Evolutionary conservation across 2,329 filamentous ascomycete genomes (phyloP).

Genomic region (Colletotrichum destructivum): DNA sequence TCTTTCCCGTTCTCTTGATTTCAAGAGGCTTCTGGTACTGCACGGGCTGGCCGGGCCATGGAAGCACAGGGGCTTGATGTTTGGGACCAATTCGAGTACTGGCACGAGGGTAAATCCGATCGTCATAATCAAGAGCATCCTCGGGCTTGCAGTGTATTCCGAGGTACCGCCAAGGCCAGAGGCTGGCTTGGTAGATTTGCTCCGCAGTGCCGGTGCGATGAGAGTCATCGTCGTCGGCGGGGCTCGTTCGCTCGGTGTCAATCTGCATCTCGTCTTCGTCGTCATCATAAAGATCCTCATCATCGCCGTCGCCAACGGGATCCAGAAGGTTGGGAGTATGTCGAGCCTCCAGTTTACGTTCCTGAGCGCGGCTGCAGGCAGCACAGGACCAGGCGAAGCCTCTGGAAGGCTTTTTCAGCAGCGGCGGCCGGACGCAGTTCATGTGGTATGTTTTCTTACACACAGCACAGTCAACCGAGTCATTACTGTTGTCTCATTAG

Average conservation of each 20-base stretch:
- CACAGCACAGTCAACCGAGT: conserved; percentile 97
- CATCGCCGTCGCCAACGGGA: conserved; percentile 75
- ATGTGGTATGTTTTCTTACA: conserved; percentile 98
- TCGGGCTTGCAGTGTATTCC: conserved; percentile 96
- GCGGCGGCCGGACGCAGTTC: conserved; percentile 93
- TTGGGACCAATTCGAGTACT: conserved; percentile 92
- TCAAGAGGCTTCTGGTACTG: conserved; percentile 91
- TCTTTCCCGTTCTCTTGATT: conserved; percentile 86
- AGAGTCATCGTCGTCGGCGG: conserved; percentile 69
- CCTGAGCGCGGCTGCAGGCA: conserved; percentile 95
- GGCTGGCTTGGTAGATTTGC: conserved; percentile 91
- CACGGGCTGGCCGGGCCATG: conserved; percentile 91
- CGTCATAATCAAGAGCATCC: conserved; percentile 96
- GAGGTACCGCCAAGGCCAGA: conserved; percentile 97
- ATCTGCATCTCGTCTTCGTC: conserved; percentile 77
- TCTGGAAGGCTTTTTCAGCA: conserved; percentile 95
- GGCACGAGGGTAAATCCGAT: conserved; percentile 95
- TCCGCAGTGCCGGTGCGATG: conserved; percentile 80
- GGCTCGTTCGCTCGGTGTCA: conserved; percentile 75
- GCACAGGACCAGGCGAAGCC: conserved; percentile 99
- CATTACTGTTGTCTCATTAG: conserved; percentile 70
- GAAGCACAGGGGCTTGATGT: conserved; percentile 87
- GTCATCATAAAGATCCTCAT: conserved; percentile 75
- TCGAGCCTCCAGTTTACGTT: conserved; percentile 90
- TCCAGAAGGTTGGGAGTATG: conserved; percentile 85